Percentiles rank a stretch among this genome's conserved stretches.
phyloP scores from a whole-genome alignment of 2,329 filamentous ascomycete genomes.

The Aspergillus luchuensis region DNA sequence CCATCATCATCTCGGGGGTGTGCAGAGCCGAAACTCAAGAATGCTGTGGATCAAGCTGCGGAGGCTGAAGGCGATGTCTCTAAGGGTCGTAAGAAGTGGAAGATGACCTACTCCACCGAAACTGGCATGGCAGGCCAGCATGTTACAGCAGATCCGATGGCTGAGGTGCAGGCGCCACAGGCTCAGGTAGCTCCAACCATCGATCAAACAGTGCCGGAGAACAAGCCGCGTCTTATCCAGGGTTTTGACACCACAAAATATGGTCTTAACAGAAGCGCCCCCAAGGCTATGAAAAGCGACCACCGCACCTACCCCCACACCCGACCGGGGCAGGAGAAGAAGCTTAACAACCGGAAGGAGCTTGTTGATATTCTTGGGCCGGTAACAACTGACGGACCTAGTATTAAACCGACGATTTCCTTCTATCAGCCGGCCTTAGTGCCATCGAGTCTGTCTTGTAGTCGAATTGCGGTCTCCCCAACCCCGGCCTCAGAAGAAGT shows the following conservation, averaged over 20 bases:
- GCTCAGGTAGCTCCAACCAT: not conserved
- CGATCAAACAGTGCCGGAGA: not conserved
- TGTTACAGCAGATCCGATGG: not conserved
- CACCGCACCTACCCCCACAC: not conserved
- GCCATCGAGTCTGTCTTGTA: conserved; percentile 10
- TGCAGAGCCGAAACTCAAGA: not conserved
- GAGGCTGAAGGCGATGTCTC: conserved; percentile 7
- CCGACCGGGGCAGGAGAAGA: not conserved
- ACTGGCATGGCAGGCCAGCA: not conserved
- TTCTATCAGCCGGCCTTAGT: conserved; percentile 25
- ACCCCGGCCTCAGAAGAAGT: not conserved
- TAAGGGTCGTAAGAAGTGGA: conserved; percentile 21
- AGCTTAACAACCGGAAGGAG: conserved; percentile 1
- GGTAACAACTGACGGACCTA: not conserved
- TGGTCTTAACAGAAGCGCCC: conserved; percentile 8
- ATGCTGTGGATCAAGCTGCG: not conserved
- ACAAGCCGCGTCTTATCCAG: conserved; percentile 5
- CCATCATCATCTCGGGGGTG: not conserved
- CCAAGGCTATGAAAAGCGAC: not conserved
- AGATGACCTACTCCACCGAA: conserved; percentile 18
- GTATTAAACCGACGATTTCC: conserved; percentile 8
- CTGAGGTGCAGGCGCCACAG: not conserved
- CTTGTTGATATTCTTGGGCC: conserved; percentile 20
- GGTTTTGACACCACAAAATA: conserved; percentile 25
- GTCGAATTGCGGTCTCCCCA: not conserved